These are phyloP conservation scores for Thielaviopsis euricoi DNA, from an alignment of 2,329 filamentous ascomycete species.

Conservation along the genomic window DNA sequence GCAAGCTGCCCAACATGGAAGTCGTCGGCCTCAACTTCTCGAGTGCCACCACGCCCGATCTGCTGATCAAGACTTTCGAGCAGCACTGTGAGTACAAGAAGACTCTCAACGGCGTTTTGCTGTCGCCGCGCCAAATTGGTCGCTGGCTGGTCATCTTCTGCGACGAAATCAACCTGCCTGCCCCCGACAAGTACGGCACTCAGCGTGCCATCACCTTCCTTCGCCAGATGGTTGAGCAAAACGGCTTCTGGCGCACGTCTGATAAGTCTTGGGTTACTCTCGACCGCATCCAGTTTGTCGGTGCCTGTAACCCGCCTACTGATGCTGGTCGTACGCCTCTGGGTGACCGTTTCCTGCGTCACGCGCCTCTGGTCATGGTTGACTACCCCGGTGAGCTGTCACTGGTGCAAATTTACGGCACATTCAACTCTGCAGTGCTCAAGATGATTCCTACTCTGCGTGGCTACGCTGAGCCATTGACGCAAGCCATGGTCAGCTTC, in stretches of 20 bases:
- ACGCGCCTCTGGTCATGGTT: constrained; percentile 98
- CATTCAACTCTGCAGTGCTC: constrained; percentile 88
- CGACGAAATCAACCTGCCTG: constrained; percentile 97
- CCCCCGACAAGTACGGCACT: constrained; percentile 92
- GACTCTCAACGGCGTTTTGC: constrained; percentile 86
- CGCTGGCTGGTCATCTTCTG: constrained; percentile 98
- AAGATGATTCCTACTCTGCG: constrained; percentile 94
- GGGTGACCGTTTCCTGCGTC: constrained; percentile 82
- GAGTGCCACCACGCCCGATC: constrained; percentile 90
- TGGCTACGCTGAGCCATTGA: constrained; percentile 85
- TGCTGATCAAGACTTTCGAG: constrained; percentile 97
- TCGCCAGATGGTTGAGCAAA: constrained; percentile 93
- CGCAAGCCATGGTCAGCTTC: constrained; percentile 92
- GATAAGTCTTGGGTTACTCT: constrained; percentile 97
- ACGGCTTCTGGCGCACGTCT: constrained; percentile 95
- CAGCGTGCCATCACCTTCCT: constrained; percentile 96
- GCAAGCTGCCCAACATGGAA: constrained; percentile 97
- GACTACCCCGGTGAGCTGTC: constrained; percentile 95
- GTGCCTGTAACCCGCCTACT: constrained; percentile 94
- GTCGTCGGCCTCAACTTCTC: constrained; percentile 99
- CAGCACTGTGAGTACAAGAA: constrained; percentile 99
- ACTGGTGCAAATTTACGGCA: constrained; percentile 92
- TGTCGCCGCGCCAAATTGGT: constrained; percentile 91
- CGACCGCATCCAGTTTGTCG: constrained; percentile 96
- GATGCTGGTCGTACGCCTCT: constrained; percentile 93